Evolutionary conservation across 2,329 filamentous ascomycete genomes (phyloP).

Genomic region (Zalaria sp.): DNA sequence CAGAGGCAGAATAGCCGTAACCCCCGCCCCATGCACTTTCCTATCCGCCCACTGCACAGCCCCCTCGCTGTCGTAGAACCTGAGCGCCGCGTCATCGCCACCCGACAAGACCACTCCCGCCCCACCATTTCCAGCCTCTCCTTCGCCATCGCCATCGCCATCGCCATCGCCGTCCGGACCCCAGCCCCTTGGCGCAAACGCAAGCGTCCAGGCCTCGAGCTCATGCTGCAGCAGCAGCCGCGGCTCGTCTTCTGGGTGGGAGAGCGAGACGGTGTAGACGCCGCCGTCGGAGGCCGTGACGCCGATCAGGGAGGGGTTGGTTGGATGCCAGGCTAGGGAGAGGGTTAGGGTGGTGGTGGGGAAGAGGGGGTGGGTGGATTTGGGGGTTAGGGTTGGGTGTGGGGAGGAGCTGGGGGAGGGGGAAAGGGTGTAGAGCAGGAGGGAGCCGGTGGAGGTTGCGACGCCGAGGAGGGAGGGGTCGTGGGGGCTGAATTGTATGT

Average conservation of each 20-base stretch:
- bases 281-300: slow-evolving; percentile 57
- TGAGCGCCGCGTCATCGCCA: slow-evolving; percentile 59
- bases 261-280: slow-evolving; percentile 26
- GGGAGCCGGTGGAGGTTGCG: slow-evolving; percentile 61
- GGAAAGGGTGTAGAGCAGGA: slow-evolving; percentile 47
- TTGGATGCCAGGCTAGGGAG: slow-evolving; percentile 61
- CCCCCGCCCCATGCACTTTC: slow-evolving; percentile 62
- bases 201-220: slow-evolving; percentile 63
- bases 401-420: too few species aligned
- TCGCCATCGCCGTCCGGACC: too few species aligned
- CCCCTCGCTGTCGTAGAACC: slow-evolving; percentile 9
- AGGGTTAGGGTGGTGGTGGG: slow-evolving; percentile 51
- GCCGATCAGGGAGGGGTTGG: slow-evolving; percentile 40
- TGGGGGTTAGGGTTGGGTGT: slow-evolving; percentile 16
- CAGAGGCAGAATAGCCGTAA: slow-evolving; percentile 73
- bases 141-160: too few species aligned
- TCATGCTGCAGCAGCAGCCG: slow-evolving; percentile 23
- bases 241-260: slow-evolving; percentile 6
- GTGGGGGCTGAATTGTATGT: slow-evolving; percentile 63
- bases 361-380: slow-evolving; percentile 35
- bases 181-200: slow-evolving; percentile 28
- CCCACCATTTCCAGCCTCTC: neutral
- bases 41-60: slow-evolving; percentile 29
- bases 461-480: slow-evolving; percentile 46
- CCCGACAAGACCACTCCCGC: slow-evolving; percentile 46